A percentile compares a stretch with the other conserved stretches of the same genome.
These are phyloP conservation scores for Epithemia pelagica DNA, from an alignment of 108 stramenopile genomes.

Conservation along the genomic window DNA sequence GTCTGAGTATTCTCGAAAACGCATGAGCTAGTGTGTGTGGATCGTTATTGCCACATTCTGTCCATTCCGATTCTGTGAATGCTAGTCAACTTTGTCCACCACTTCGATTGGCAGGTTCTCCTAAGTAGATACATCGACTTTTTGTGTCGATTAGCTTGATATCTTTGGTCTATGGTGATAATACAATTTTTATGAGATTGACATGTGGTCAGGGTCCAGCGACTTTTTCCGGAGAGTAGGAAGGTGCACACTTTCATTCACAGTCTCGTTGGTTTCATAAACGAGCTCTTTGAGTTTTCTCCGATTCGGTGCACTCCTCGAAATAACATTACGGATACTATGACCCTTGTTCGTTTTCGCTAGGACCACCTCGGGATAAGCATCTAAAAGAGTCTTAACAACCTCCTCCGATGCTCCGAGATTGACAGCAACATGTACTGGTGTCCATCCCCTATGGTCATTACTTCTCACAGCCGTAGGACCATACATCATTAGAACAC, in stretches of 20 bases:
- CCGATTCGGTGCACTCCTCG: not conserved
- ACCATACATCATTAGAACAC: conserved; percentile 32
- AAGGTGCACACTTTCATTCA: not conserved
- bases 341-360: conserved; percentile 49
- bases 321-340: conserved; percentile 6
- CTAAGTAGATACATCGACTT: no score
- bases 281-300: not conserved
- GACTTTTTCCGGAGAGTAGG: not conserved
- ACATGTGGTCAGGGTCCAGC: not conserved
- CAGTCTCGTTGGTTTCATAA: not conserved
- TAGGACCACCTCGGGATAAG: conserved; percentile 67
- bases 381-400: conserved; percentile 46
- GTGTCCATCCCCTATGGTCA: conserved; percentile 63
- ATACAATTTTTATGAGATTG: not conserved
- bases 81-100: no score
- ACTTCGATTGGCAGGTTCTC: no score
- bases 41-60: no score
- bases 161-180: no score
- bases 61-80: no score
- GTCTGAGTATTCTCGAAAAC: conserved; percentile 62
- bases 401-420: conserved; percentile 60
- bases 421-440: conserved; percentile 72
- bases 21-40: conserved; percentile 22
- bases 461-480: conserved; percentile 46
- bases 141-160: no score